A percentile compares a stretch with the other conserved stretches of the same genome.
These are phyloP conservation scores for Pestalotiopsis sp. DNA, from an alignment of 2,329 filamentous ascomycete genomes.

Conservation along the genomic window DNA sequence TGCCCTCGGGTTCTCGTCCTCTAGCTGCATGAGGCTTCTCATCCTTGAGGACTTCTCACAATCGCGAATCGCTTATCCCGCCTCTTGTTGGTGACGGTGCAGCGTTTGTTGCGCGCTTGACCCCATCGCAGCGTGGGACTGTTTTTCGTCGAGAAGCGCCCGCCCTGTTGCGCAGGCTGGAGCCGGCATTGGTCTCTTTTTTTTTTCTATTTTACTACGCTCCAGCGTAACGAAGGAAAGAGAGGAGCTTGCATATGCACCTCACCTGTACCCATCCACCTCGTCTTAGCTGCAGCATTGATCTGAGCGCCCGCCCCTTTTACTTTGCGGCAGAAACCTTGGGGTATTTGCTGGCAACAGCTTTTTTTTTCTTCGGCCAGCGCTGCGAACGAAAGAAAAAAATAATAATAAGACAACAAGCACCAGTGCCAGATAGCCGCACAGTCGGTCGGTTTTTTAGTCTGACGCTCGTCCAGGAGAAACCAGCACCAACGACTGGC, in stretches of 20 bases:
- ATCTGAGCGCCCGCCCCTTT: conserved; percentile 6
- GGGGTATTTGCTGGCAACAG: background rate
- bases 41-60: background rate
- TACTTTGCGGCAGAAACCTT: conserved; percentile 7
- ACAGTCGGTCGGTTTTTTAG: background rate
- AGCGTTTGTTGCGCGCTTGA: background rate
- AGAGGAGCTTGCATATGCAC: background rate
- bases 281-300: conserved; percentile 3
- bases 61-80: background rate
- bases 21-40: conserved; percentile 6
- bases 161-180: background rate
- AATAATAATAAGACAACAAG: background rate
- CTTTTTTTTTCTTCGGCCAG: background rate
- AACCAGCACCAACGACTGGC: background rate
- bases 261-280: background rate
- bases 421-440: background rate
- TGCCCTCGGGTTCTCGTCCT: background rate
- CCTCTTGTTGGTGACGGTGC: background rate
- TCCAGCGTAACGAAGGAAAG: background rate
- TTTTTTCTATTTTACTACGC: background rate
- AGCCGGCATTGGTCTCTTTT: background rate
- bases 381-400: background rate
- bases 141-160: background rate
- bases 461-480: background rate
- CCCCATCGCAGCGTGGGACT: background rate